These are phyloP conservation scores for Lepiota subincarnata DNA, from an alignment of 768 basidiomycete species.

Conservation along the genomic window DNA sequence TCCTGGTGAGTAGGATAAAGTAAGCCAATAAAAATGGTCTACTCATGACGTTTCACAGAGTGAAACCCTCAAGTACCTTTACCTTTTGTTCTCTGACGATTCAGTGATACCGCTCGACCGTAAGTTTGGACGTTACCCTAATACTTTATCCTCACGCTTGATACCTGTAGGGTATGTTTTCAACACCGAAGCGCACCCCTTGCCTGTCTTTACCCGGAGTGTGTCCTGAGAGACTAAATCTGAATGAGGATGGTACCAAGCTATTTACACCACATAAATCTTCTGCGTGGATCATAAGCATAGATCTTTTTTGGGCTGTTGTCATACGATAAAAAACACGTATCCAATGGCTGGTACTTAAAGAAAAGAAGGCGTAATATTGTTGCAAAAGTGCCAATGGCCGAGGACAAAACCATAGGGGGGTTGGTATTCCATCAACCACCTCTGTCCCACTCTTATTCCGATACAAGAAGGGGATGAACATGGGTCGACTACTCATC, in stretches of 20 bases:
- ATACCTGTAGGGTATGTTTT: slow-evolving; percentile 68
- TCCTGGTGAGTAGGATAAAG: slow-evolving; percentile 59
- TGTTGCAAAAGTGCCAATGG: slow-evolving; percentile 1
- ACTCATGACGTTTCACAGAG: slow-evolving; percentile 43
- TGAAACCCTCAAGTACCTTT: slow-evolving; percentile 90
- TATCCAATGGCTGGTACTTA: not conserved
- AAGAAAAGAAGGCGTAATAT: not conserved
- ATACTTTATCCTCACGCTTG: not conserved
- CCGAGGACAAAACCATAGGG: not conserved
- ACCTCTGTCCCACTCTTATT: not conserved
- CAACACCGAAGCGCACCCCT: slow-evolving; percentile 73
- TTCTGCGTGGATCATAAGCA: slow-evolving; percentile 7
- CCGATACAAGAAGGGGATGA: slow-evolving; percentile 18
- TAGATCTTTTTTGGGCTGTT: slow-evolving; percentile 1
- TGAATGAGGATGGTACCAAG: not conserved
- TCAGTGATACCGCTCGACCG: slow-evolving; percentile 68
- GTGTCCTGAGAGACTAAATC: not conserved
- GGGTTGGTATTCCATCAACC: not conserved
- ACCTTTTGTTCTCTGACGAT: slow-evolving; percentile 76
- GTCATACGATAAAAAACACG: slow-evolving; percentile 9
- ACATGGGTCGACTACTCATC: slow-evolving; percentile 52
- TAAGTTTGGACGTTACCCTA: slow-evolving; percentile 33
- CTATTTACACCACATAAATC: not conserved
- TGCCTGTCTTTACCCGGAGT: slow-evolving; percentile 60
- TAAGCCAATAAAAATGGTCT: not conserved